Evolutionary conservation across 371 early-diverging fungal genomes (phyloP).

Genomic region (Fennellomyces sp.): DNA sequence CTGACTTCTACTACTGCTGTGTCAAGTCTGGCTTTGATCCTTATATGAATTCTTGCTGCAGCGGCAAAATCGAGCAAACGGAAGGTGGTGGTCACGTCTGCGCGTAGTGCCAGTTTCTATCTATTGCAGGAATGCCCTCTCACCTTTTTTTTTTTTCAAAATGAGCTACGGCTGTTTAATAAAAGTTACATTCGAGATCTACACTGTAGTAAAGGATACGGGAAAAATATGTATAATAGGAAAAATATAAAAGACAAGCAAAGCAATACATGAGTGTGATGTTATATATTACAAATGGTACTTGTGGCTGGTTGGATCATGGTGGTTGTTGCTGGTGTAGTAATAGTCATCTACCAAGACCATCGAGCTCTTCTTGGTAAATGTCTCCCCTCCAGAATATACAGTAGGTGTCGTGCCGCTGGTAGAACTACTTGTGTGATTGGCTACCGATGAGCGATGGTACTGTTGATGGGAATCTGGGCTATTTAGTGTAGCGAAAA

Average conservation of each 20-base stretch:
- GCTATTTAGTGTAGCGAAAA: not conserved
- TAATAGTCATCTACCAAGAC: constrained; percentile 10
- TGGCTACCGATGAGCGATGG: not conserved
- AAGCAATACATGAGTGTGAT: not conserved
- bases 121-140: not conserved
- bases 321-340: not conserved
- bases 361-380: not conserved
- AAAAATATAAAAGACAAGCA: not conserved
- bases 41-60: not conserved
- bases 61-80: not conserved
- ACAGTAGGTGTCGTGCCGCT: not conserved
- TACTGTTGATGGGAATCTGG: not conserved
- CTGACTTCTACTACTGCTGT: not conserved
- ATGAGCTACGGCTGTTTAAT: not conserved
- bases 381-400: not conserved
- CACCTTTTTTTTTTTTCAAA: not conserved
- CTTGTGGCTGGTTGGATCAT: not conserved
- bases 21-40: not conserved
- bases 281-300: not conserved
- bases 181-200: not conserved
- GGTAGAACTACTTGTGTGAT: not conserved
- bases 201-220: not conserved
- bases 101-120: not conserved
- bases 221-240: not conserved
- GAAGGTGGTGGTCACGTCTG: not conserved